A percentile compares a stretch with the other conserved stretches of the same genome.
phyloP scores from a whole-genome alignment of 2,329 filamentous ascomycete species.

The Orbilia ellipsospora region DNA sequence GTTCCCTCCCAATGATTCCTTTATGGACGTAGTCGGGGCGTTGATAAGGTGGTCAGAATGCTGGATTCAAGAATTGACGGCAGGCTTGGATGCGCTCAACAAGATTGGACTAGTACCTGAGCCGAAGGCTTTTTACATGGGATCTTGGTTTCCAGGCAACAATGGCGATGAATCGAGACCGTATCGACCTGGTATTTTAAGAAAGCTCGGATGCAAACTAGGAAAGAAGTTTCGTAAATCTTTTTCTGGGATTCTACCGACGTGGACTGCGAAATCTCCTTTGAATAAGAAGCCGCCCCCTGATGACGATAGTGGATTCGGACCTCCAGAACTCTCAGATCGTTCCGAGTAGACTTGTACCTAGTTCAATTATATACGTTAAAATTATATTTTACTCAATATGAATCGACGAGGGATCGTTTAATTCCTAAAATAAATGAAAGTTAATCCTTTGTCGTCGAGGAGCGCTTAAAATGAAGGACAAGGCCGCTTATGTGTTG shows the following conservation, averaged over 20 bases:
- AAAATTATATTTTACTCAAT: not conserved
- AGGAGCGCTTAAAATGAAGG: too few relatives aligned
- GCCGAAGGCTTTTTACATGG: not conserved
- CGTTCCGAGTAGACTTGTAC: too few relatives aligned
- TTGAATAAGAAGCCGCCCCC: too few relatives aligned
- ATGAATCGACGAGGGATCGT: too few relatives aligned
- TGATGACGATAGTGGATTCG: too few relatives aligned
- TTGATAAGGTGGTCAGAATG: slow-evolving; percentile 33
- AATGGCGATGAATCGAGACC: too few relatives aligned
- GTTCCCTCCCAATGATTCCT: slow-evolving; percentile 20
- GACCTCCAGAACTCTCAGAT: too few relatives aligned
- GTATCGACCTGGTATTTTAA: not conserved
- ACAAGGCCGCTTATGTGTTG: slow-evolving; percentile 1
- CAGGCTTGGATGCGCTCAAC: slow-evolving; percentile 7
- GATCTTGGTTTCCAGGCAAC: too few relatives aligned
- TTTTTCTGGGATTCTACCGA: slow-evolving; percentile 13
- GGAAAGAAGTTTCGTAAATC: slow-evolving; percentile 12
- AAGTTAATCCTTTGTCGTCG: too few relatives aligned
- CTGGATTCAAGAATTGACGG: slow-evolving; percentile 19
- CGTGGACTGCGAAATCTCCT: not conserved
- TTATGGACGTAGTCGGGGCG: slow-evolving; percentile 4
- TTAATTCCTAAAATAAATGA: too few relatives aligned
- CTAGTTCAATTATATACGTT: too few relatives aligned
- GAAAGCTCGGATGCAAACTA: not conserved
- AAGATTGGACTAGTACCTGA: slow-evolving; percentile 2